Percentiles rank a stretch among this genome's conserved stretches.
phyloP scores from a whole-genome alignment of 108 stramenopile species.

The Schizochytrium sp. region DNA sequence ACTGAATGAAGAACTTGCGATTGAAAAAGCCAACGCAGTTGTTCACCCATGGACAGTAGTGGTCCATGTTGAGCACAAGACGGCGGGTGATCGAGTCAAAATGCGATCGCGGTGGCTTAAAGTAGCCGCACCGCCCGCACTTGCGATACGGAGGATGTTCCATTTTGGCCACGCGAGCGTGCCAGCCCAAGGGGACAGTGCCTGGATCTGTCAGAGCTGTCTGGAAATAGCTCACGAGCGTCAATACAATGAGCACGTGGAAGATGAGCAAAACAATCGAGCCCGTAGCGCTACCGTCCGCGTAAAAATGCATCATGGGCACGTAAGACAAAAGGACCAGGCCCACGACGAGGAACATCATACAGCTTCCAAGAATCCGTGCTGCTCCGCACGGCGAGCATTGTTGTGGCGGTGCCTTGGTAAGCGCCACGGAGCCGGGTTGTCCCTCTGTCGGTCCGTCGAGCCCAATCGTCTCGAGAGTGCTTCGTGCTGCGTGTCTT shows the following conservation, averaged over 20 bases:
- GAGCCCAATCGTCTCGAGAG: background rate
- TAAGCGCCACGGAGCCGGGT: background rate
- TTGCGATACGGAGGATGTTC: background rate
- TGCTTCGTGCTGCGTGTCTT: too few relatives aligned
- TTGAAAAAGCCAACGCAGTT: conserved; percentile 87
- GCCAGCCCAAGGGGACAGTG: background rate
- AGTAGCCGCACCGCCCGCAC: conserved; percentile 61
- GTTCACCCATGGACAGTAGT: conserved; percentile 86
- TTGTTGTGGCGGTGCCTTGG: background rate
- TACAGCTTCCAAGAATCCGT: background rate
- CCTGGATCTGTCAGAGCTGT: conserved; percentile 3
- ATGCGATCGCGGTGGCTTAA: conserved; percentile 76
- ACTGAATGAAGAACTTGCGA: conserved; percentile 92
- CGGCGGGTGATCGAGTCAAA: conserved; percentile 71
- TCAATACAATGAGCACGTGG: background rate
- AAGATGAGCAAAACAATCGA: background rate
- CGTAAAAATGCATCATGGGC: conserved; percentile 7
- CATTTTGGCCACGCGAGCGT: background rate
- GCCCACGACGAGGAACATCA: background rate
- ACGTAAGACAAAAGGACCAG: background rate
- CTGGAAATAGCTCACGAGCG: background rate
- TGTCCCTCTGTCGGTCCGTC: background rate
- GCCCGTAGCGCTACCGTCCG: background rate
- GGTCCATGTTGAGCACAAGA: conserved; percentile 86
- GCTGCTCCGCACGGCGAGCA: background rate